A percentile compares a stretch with the other conserved stretches of the same genome.
Evolutionary conservation across 441 rosid species (phyloP).

Genomic region (Pelargonium cotyledonis): DNA sequence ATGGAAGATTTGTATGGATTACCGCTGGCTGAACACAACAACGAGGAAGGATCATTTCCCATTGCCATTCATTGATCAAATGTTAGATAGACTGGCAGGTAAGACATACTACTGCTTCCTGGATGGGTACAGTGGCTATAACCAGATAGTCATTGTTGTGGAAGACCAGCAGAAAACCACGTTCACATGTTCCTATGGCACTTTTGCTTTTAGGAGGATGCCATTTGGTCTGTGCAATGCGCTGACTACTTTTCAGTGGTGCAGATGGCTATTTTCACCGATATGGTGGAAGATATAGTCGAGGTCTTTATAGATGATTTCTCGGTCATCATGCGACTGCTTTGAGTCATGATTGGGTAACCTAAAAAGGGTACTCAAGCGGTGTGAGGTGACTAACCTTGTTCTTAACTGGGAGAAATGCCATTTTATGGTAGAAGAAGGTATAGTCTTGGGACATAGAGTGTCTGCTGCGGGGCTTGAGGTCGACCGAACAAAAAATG

Average conservation of each 20-base stretch:
- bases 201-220: background rate
- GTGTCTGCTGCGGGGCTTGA: background rate
- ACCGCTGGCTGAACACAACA: background rate
- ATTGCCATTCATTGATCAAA: background rate
- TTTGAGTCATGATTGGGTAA: background rate
- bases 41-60: background rate
- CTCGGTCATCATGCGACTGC: background rate
- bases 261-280: background rate
- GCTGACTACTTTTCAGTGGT: background rate
- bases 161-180: background rate
- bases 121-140: background rate
- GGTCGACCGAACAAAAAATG: background rate
- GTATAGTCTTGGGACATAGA: background rate
- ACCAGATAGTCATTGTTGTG: background rate
- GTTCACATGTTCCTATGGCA: background rate
- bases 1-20: background rate
- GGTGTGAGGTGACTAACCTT: background rate
- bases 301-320: slow-evolving; percentile 3
- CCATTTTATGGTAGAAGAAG: background rate
- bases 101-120: background rate
- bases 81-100: background rate
- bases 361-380: background rate
- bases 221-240: background rate
- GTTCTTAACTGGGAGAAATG: background rate
- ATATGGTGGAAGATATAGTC: background rate